phyloP scores from a whole-genome alignment of 2,329 filamentous ascomycete species.

The Colletotrichum endophyticum region DNA sequence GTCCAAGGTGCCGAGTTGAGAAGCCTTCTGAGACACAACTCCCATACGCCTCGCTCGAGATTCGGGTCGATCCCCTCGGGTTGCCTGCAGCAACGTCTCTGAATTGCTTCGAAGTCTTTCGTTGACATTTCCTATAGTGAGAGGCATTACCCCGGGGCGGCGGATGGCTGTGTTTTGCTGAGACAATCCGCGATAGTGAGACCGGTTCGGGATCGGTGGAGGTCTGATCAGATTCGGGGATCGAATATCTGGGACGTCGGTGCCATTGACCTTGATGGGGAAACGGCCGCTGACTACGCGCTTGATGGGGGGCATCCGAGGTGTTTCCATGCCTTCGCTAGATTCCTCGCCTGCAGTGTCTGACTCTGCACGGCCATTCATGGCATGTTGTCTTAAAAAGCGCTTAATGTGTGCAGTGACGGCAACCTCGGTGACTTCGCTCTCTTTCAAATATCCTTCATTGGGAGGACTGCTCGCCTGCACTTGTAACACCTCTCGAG shows the following conservation, averaged over 20 bases:
- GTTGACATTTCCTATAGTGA: conserved; percentile 71
- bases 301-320: conserved; percentile 68
- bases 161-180: conserved; percentile 70
- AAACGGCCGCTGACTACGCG: conserved; percentile 69
- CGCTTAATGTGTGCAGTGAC: conserved; percentile 67
- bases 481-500: conserved; percentile 69
- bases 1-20: conserved; percentile 67
- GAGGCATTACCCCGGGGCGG: conserved; percentile 74
- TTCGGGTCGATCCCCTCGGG: conserved; percentile 53
- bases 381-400: conserved; percentile 59
- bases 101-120: conserved; percentile 72
- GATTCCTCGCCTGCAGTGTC: conserved; percentile 65
- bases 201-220: conserved; percentile 80
- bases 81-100: conserved; percentile 59
- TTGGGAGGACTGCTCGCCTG: conserved; percentile 61
- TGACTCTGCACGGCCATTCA: conserved; percentile 56
- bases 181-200: conserved; percentile 79
- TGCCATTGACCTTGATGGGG: conserved; percentile 74
- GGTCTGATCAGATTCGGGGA: conserved; percentile 71
- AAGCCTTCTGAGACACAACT: conserved; percentile 63
- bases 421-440: conserved; percentile 66
- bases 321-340: conserved; percentile 81
- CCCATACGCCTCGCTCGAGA: conserved; percentile 69
- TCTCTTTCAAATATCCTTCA: conserved; percentile 62
- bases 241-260: conserved; percentile 69